phyloP scores from a whole-genome alignment of 495 filamentous ascomycete species.

The Penicillium macrosclerotiorum region DNA sequence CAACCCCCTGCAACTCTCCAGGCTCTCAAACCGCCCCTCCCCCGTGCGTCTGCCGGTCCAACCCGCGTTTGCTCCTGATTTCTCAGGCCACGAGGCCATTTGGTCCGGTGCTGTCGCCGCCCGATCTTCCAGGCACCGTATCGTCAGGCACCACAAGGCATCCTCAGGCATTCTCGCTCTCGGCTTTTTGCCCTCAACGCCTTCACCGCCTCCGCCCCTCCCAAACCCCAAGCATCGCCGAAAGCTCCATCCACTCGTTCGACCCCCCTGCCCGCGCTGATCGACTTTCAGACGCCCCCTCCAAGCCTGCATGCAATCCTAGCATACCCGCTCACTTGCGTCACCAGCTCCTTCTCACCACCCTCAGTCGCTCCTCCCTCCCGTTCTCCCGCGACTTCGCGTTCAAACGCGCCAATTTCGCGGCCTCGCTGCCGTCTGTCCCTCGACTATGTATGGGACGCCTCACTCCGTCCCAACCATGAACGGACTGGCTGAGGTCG shows the following conservation, averaged over 20 bases:
- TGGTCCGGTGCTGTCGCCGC: not conserved
- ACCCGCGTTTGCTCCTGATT: not conserved
- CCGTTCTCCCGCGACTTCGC: slow-evolving; percentile 21
- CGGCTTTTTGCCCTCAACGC: slow-evolving; percentile 9
- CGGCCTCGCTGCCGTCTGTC: slow-evolving; percentile 33
- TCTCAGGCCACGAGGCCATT: not conserved
- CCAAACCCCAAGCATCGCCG: slow-evolving; percentile 20
- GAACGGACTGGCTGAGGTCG: slow-evolving; percentile 61
- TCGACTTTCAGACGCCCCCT: slow-evolving; percentile 17
- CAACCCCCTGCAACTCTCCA: too few relatives aligned
- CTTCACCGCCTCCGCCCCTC: slow-evolving; percentile 34
- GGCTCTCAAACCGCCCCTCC: not conserved
- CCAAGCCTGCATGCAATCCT: slow-evolving; percentile 26
- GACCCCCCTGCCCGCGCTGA: slow-evolving; percentile 16
- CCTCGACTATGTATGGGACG: slow-evolving; percentile 56
- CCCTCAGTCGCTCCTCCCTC: slow-evolving; percentile 18
- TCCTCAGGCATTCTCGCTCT: slow-evolving; percentile 6
- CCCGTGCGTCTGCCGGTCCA: too few relatives aligned
- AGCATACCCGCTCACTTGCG: slow-evolving; percentile 25
- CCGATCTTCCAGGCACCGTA: not conserved
- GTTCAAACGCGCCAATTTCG: slow-evolving; percentile 39
- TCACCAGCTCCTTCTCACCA: slow-evolving; percentile 21
- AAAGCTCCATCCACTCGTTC: slow-evolving; percentile 16
- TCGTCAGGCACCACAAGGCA: not conserved
- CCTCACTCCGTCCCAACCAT: slow-evolving; percentile 51